phyloP scores from a whole-genome alignment of 129 eudicot genomes.

The Calendula officinalis region DNA sequence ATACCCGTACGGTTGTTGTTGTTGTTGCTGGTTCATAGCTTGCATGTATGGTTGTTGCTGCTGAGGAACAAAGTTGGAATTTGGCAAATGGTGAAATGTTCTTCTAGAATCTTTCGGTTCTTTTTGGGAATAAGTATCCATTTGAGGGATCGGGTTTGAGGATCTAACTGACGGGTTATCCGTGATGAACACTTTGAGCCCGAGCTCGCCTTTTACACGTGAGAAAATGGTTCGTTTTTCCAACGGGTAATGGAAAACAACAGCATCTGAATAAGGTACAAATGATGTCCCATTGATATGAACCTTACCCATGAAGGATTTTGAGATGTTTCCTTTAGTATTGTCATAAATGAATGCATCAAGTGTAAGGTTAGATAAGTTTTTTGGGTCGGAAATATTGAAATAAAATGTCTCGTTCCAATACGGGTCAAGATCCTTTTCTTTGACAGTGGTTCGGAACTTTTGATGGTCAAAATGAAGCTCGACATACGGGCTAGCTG shows the following conservation, averaged over 20 bases:
- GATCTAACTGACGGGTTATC: constrained; percentile 57
- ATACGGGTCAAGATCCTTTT: constrained; percentile 77
- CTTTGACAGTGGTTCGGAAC: constrained; percentile 69
- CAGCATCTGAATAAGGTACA: constrained; percentile 82
- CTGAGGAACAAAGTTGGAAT: constrained; percentile 38
- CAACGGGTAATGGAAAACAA: constrained; percentile 71
- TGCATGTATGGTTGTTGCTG: constrained; percentile 27
- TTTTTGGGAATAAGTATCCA: constrained; percentile 43
- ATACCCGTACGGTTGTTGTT: constrained; percentile 26
- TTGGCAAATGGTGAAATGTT: constrained; percentile 62
- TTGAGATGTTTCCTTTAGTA: constrained; percentile 32
- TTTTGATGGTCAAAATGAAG: constrained; percentile 76
- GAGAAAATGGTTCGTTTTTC: constrained; percentile 65
- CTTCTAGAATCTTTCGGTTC: constrained; percentile 37
- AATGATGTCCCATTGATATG: constrained; percentile 67
- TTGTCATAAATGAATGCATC: constrained; percentile 65
- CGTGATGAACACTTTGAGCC: constrained; percentile 67
- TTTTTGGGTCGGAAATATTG: constrained; percentile 66
- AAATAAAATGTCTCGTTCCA: constrained; percentile 91
- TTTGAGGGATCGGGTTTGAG: constrained; percentile 42
- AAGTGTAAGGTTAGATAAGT: constrained; percentile 54
- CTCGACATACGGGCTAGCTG: constrained; percentile 74
- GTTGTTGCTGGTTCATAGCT: constrained; percentile 31
- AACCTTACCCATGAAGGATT: constrained; percentile 76
- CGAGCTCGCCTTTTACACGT: constrained; percentile 79